phyloP scores from a whole-genome alignment of 2,329 filamentous ascomycete genomes.

The Aspergillus tanneri region DNA sequence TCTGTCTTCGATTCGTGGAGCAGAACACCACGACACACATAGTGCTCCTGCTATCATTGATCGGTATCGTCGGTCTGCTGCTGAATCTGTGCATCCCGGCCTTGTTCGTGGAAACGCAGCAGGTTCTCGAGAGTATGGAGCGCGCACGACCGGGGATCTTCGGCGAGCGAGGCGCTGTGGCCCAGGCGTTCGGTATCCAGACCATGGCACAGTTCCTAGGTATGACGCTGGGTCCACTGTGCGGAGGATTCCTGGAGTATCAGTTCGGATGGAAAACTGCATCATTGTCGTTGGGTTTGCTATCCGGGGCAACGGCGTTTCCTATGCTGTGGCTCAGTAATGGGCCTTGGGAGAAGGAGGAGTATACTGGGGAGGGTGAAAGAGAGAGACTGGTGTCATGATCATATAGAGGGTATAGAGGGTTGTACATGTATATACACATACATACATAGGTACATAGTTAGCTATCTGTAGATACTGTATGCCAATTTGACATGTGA shows the following conservation, averaged over 20 bases:
- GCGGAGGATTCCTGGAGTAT: conserved; percentile 49
- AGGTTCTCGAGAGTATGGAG: conserved; percentile 54
- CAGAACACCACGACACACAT: conserved; percentile 60
- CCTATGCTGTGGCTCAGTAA: conserved; percentile 25
- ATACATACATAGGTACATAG: too few relatives aligned
- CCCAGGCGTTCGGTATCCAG: conserved; percentile 65
- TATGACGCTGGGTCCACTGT: conserved; percentile 59
- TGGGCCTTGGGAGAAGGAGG: neutral
- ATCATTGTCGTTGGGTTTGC: conserved; percentile 28
- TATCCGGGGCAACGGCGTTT: conserved; percentile 29
- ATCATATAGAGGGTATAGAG: too few relatives aligned
- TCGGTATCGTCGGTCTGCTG: conserved; percentile 60
- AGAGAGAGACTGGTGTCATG: conserved; percentile 13
- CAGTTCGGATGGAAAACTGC: conserved; percentile 34
- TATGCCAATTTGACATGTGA: too few relatives aligned
- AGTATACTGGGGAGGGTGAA: conserved; percentile 11
- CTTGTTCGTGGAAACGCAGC: conserved; percentile 69
- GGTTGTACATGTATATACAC: too few relatives aligned
- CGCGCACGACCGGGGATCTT: conserved; percentile 67
- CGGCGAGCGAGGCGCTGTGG: conserved; percentile 54
- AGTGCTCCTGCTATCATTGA: conserved; percentile 61
- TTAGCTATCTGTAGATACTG: too few relatives aligned
- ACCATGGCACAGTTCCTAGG: conserved; percentile 63
- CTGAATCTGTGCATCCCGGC: conserved; percentile 62
- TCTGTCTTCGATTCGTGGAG: conserved; percentile 65